Evolutionary conservation across 192 early-diverging fungal genomes (phyloP), one percentile per base, ranked within the genome.

Genomic region (Lobosporangium transversale): DNA sequence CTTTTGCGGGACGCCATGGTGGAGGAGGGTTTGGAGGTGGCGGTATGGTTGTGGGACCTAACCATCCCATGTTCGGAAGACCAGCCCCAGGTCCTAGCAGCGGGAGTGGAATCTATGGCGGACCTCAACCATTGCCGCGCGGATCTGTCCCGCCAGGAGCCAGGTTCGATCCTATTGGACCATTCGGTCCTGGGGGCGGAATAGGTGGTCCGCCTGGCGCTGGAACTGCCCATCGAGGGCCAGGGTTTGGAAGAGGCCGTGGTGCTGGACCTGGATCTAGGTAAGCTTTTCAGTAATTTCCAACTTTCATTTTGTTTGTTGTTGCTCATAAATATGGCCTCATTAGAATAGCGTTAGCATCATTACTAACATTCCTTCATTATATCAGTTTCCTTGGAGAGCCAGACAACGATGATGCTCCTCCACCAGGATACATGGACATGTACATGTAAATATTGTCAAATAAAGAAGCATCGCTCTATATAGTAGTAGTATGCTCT

Each of bases 131-230:
- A 9, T 80, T 94, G n/a, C 91, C 91, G 21, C 80, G 87, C 59
- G 91, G 88, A 24, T 84, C 91, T 26, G 91, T 93, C 48, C 93
- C 93, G 10, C 86, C 94, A 14, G 94, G 94, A 24, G 96, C 96
- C 11, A 85, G 95, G 21, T 98, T 95, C 79, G 94, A 98, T 74
- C 96, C 96, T 7, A 94, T 96, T 63, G 86, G 85, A 17, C 96
- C 96, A 12, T 93, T 93, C 67, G 91, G 87, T 15, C 55, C 68
- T 7, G 42, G 50, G 53, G 85, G 80, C 37, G 53, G 67, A 17
- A 55, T 60, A 26, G 80, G 73, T 18, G 44, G 36, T 17, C 52
- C 64, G 3, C 73, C 73, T 9, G 73, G 73, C 8, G 73, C 73
- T n/a, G 73, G 73, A 1, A 57, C 64, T 56, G 73, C 73, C 5